These are phyloP conservation scores for Fomitopsis pinicola DNA, from an alignment of 1,284 basidiomycete species.

Conservation along the genomic window DNA sequence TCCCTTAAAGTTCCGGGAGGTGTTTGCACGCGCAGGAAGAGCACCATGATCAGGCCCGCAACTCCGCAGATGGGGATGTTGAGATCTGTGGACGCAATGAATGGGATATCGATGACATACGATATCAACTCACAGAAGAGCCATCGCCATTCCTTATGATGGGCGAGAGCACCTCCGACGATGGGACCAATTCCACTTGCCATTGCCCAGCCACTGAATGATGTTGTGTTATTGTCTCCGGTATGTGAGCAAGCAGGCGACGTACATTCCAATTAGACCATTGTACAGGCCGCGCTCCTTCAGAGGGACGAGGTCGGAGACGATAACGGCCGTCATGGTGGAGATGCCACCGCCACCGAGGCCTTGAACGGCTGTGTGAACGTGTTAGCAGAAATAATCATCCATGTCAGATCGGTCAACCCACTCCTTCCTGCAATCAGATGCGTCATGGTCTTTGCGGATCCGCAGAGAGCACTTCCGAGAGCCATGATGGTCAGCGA, in stretches of 20 bases:
- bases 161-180: constrained; percentile 14
- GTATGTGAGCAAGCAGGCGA: background rate
- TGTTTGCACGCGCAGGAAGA: constrained; percentile 19
- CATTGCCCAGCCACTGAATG: constrained; percentile 1
- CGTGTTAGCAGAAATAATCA: background rate
- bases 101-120: background rate
- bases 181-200: constrained; percentile 3
- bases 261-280: constrained; percentile 16
- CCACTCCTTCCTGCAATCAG: constrained; percentile 37
- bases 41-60: constrained; percentile 10
- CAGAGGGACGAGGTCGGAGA: constrained; percentile 17
- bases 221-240: background rate
- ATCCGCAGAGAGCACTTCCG: constrained; percentile 31
- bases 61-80: constrained; percentile 18
- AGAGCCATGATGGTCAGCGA: constrained; percentile 12
- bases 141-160: constrained; percentile 19
- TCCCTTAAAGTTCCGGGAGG: constrained; percentile 23
- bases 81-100: constrained; percentile 7
- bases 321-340: constrained; percentile 10
- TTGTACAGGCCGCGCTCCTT: constrained; percentile 15
- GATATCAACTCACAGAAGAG: constrained; percentile 17
- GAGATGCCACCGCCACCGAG: constrained; percentile 6
- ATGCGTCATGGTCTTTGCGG: constrained; percentile 38
- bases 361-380: constrained; percentile 4
- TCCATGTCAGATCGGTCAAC: background rate